A percentile compares a stretch with the other conserved stretches of the same genome.
These are phyloP conservation scores for Dacryopinax spathularia DNA, from an alignment of 768 basidiomycete species.

Conservation along the genomic window DNA sequence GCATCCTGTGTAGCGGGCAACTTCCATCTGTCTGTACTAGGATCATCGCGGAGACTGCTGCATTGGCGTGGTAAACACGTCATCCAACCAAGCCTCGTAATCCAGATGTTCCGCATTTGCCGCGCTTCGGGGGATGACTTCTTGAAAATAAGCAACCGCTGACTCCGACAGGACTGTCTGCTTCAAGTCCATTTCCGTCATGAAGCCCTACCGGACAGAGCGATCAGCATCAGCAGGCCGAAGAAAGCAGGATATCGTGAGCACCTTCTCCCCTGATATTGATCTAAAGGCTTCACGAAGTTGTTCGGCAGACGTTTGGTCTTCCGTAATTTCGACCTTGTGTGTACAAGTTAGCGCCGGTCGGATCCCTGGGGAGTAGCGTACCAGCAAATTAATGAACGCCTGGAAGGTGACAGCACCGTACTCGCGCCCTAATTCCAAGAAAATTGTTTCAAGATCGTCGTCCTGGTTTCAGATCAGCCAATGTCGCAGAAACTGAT, in stretches of 20 bases:
- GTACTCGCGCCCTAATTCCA: constrained; percentile 62
- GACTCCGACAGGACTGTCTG: constrained; percentile 63
- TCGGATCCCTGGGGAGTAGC: constrained; percentile 12
- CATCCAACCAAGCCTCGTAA: constrained; percentile 69
- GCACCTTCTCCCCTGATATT: constrained; percentile 77
- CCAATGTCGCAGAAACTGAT: background rate
- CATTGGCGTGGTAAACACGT: constrained; percentile 44
- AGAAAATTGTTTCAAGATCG: constrained; percentile 72
- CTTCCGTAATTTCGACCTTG: constrained; percentile 90
- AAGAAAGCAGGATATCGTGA: background rate
- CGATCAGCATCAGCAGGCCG: background rate
- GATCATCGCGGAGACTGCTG: no score
- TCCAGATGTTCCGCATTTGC: constrained; percentile 39
- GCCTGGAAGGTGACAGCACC: constrained; percentile 87
- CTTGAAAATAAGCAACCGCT: constrained; percentile 66
- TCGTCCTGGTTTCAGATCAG: constrained; percentile 44
- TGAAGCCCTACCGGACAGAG: constrained; percentile 46
- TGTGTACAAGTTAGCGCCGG: background rate
- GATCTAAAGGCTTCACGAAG: constrained; percentile 86
- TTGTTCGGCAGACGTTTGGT: constrained; percentile 85
- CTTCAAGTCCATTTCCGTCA: constrained; percentile 85
- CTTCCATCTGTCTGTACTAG: no score
- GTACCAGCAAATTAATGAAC: constrained; percentile 82
- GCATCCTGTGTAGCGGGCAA: no score
- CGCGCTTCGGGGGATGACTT: constrained; percentile 51